Percentiles rank a stretch among this genome's conserved stretches.
Conservation (phyloP, 208 protist species). For the Vickermania spadyakhi region DNA sequence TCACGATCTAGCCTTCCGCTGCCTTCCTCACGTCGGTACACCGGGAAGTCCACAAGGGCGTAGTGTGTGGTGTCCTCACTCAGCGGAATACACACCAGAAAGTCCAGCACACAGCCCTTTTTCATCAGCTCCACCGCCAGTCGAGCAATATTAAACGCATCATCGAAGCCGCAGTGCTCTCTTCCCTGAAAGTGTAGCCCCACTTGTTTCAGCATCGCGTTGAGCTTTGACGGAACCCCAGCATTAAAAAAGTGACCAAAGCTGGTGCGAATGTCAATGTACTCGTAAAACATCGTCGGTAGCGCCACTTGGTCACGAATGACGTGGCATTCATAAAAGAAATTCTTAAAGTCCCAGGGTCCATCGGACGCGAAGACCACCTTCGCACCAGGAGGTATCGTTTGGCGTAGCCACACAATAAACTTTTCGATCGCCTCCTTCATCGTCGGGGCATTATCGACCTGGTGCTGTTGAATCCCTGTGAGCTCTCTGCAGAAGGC, state of each 20-base stretch:
- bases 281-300: constrained; percentile 83
- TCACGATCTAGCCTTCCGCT: constrained; percentile 68
- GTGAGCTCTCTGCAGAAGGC: constrained; percentile 92
- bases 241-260: constrained; percentile 67
- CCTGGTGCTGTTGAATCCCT: constrained; percentile 89
- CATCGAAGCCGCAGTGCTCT: constrained; percentile 86
- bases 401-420: constrained; percentile 66
- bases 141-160: constrained; percentile 87
- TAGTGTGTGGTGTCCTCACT: constrained; percentile 54
- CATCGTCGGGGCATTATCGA: constrained; percentile 67
- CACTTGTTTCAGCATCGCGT: constrained; percentile 69
- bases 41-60: constrained; percentile 35
- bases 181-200: constrained; percentile 72
- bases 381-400: constrained; percentile 60
- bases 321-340: constrained; percentile 69
- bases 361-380: constrained; percentile 79
- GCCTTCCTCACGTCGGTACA: constrained; percentile 77
- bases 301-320: constrained; percentile 66
- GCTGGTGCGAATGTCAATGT: constrained; percentile 82
- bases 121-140: constrained; percentile 77
- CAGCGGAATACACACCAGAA: constrained; percentile 57
- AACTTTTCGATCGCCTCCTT: constrained; percentile 62
- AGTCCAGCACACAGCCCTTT: constrained; percentile 76
- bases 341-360: constrained; percentile 83
- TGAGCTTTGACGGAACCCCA: constrained; percentile 57